Evolutionary conservation across 352 stramenopile species (phyloP).

Genomic region (Pythium guiyangense): DNA sequence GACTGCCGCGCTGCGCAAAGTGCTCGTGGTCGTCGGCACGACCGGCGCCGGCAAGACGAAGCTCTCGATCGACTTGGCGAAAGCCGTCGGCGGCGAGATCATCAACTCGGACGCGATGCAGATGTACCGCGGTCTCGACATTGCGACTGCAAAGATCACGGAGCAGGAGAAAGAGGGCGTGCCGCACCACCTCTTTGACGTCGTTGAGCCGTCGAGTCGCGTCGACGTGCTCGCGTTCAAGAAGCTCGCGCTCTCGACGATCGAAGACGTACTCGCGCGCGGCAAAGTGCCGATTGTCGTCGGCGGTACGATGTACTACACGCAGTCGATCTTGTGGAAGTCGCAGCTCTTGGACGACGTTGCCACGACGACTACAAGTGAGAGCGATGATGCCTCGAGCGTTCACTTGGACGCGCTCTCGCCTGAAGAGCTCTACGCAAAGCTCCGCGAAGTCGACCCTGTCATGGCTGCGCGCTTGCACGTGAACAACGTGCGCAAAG

Average conservation of each 20-base stretch:
- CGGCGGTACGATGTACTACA: slow-evolving; percentile 92
- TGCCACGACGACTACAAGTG: not conserved
- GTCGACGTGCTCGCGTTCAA: slow-evolving; percentile 87
- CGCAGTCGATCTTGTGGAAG: slow-evolving; percentile 87
- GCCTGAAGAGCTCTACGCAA: slow-evolving; percentile 52
- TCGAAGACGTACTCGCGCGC: slow-evolving; percentile 81
- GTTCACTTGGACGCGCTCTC: slow-evolving; percentile 14
- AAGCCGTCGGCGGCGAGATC: slow-evolving; percentile 85
- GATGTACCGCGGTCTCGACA: slow-evolving; percentile 88
- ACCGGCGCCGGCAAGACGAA: slow-evolving; percentile 91
- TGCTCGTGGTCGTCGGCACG: slow-evolving; percentile 89
- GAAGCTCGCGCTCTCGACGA: slow-evolving; percentile 54
- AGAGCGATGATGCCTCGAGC: not conserved
- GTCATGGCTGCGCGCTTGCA: slow-evolving; percentile 80
- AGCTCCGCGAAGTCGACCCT: slow-evolving; percentile 69
- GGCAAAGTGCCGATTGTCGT: slow-evolving; percentile 90
- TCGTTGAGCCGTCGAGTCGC: slow-evolving; percentile 69
- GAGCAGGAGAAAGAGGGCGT: slow-evolving; percentile 83
- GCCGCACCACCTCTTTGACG: slow-evolving; percentile 87
- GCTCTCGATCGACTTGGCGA: slow-evolving; percentile 89
- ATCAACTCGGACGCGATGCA: slow-evolving; percentile 92
- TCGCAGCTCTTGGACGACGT: slow-evolving; percentile 79
- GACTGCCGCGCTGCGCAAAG: slow-evolving; percentile 52
- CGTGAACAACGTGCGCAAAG: slow-evolving; percentile 83
- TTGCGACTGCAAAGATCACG: slow-evolving; percentile 88